phyloP scores from a whole-genome alignment of 163 green algal species.

The Scenedesmus sp. region DNA sequence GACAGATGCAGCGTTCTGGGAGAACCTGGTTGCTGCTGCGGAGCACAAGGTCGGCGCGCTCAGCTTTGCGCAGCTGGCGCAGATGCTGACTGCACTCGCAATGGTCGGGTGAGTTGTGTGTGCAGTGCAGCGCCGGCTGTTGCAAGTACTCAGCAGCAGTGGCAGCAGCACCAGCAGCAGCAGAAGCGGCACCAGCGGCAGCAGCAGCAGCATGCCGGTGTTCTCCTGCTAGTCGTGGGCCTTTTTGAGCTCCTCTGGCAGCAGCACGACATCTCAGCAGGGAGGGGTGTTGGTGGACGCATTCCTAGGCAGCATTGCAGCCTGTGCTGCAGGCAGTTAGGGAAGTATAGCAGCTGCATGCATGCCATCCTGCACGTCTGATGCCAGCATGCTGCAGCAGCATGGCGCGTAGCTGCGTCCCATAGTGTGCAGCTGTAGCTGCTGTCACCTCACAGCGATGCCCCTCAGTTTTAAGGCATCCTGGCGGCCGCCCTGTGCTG shows the following conservation, averaged over 20 bases:
- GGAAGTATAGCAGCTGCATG: too few relatives aligned
- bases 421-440: neutral
- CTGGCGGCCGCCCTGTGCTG: neutral
- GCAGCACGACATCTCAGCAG: too few relatives aligned
- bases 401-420: neutral
- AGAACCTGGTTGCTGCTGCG: neutral
- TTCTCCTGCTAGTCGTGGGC: too few relatives aligned
- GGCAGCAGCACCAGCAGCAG: neutral
- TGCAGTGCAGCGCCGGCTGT: neutral
- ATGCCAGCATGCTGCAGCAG: neutral
- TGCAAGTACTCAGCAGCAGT: neutral
- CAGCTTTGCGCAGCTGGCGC: conserved; percentile 41
- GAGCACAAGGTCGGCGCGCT: conserved; percentile 42
- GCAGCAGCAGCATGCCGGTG: neutral
- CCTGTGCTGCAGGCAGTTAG: too few relatives aligned
- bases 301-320: too few relatives aligned
- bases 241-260: too few relatives aligned
- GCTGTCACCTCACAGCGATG: neutral
- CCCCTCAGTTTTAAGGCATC: neutral
- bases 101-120: conserved; percentile 22
- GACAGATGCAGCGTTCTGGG: conserved; percentile 8
- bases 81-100: conserved; percentile 19
- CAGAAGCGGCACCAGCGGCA: too few relatives aligned
- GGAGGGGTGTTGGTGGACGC: too few relatives aligned
- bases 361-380: too few relatives aligned